A percentile compares a stretch with the other conserved stretches of the same genome.
Conservation (phyloP, 495 filamentous ascomycete genomes). For the Neurospora sp. region DNA sequence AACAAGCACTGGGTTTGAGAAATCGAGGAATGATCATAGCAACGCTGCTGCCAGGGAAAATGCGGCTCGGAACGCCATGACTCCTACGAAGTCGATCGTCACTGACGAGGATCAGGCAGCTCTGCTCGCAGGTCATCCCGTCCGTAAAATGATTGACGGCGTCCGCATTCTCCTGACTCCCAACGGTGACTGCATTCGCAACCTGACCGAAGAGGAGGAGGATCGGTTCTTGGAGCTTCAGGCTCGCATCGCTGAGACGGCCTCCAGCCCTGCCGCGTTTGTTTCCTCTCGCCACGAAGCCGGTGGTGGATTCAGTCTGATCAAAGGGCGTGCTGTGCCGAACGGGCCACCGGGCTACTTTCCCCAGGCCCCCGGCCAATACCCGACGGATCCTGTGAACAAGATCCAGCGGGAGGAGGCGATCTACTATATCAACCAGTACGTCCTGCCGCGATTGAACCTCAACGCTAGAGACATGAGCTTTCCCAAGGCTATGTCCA, state of each 20-base stretch:
- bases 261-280: conserved; percentile 37
- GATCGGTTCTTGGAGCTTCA: conserved; percentile 68
- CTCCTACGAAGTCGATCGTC: conserved; percentile 37
- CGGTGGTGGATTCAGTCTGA: conserved; percentile 39
- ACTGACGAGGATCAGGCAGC: conserved; percentile 40
- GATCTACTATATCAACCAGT: conserved; percentile 58
- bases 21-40: conserved; percentile 11
- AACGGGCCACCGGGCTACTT: conserved; percentile 46
- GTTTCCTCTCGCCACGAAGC: conserved; percentile 35
- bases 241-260: conserved; percentile 39
- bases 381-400: conserved; percentile 39
- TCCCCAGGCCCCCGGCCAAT: conserved; percentile 29
- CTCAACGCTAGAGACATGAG: conserved; percentile 31
- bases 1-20: conserved; percentile 8
- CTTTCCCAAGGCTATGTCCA: conserved; percentile 19
- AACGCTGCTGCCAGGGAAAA: conserved; percentile 2
- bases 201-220: conserved; percentile 67
- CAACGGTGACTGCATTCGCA: conserved; percentile 65
- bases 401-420: conserved; percentile 54
- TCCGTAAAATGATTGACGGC: conserved; percentile 40
- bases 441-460: conserved; percentile 45
- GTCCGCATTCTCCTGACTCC: conserved; percentile 62
- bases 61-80: conserved; percentile 10
- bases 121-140: conserved; percentile 37
- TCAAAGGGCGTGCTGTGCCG: conserved; percentile 46